Evolutionary conservation across 148 eudicot genomes (phyloP), one percentile per base, ranked within the genome.

Genomic region (Agrostemma githago): DNA sequence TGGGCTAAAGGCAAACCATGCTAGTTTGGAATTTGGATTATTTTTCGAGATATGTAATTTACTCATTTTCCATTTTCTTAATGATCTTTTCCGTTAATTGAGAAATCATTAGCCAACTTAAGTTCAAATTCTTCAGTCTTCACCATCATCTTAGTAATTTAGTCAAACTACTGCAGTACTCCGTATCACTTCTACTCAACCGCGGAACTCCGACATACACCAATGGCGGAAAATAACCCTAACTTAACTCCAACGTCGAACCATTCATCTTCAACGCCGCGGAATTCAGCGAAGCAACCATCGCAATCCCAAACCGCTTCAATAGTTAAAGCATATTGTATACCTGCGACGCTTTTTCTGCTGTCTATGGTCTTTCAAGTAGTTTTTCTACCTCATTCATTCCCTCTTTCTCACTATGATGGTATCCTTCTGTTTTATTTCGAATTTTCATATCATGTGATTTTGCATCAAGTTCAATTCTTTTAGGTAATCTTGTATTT

Each of bases 321-420:
- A 15, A 6, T 74, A 16, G 75, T 90, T 42, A 85, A 79, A 77
- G 89, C 86, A 0, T 93, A 93, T 74, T 86, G 78, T 76, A 43
- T 93, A 8, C 98, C 98, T 4, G 41, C 87, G 58, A 43, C 85
- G 4, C 92, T 90, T 38, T 88, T 93, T 73, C 51, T 77, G 9
- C 79, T 80, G n/a, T 83, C 88, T 51, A n/a, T 93, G 57, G 70
- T 84, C 80, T 86, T 80, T 71, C 98, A 93, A 74, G 82, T 90
- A 37, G 62, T 89, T 46, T 82, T 88, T 56, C 74, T 90, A 19
- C 98, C 98, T 5, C 76, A 76, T 17, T 82, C 89, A 1, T 93
- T 79, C 43, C 98, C 98, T 16, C 80, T 84, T 58, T 86, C 93
- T 66, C 91, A 90, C 73, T 93, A 93, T 77, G 90, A 90, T 20